Percentiles rank a stretch among this genome's conserved stretches.
These are phyloP conservation scores for Macadamia tetraphylla DNA, from an alignment of 164 flowering plant species.

Conservation along the genomic window DNA sequence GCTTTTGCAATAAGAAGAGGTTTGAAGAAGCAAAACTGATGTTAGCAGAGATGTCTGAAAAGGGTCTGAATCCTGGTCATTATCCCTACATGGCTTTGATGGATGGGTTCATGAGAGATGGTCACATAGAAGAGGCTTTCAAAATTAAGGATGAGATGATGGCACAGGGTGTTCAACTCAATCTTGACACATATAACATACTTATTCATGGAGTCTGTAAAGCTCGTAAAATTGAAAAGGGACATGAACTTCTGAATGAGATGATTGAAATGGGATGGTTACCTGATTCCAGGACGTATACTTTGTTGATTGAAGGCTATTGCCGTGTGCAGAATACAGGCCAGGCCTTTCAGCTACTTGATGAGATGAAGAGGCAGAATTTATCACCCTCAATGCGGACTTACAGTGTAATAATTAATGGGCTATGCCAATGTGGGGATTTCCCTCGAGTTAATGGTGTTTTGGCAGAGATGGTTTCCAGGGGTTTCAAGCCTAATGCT, in stretches of 20 bases:
- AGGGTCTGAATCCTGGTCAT: constrained; percentile 36
- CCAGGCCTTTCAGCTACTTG: constrained; percentile 36
- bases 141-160: constrained; percentile 50
- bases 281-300: constrained; percentile 44
- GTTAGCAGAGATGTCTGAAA: constrained; percentile 36
- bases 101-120: constrained; percentile 57
- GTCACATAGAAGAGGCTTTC: constrained; percentile 45
- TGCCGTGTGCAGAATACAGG: constrained; percentile 26
- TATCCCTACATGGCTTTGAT: constrained; percentile 38
- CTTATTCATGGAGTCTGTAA: constrained; percentile 51
- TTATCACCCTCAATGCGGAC: constrained; percentile 33
- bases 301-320: constrained; percentile 50
- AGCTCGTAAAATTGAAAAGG: constrained; percentile 47
- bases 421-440: constrained; percentile 43
- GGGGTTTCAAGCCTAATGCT: constrained; percentile 49
- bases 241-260: constrained; percentile 38
- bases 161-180: constrained; percentile 30
- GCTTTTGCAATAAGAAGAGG: constrained; percentile 37
- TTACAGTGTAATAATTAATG: constrained; percentile 41
- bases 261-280: constrained; percentile 39
- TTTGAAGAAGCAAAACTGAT: constrained; percentile 33
- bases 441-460: constrained; percentile 28
- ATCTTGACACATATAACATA: constrained; percentile 35
- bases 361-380: constrained; percentile 50
- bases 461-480: constrained; percentile 30